A percentile compares a stretch with the other conserved stretches of the same genome.
Conservation (phyloP, 108 stramenopile species). For the Cyclotella sp. region DNA sequence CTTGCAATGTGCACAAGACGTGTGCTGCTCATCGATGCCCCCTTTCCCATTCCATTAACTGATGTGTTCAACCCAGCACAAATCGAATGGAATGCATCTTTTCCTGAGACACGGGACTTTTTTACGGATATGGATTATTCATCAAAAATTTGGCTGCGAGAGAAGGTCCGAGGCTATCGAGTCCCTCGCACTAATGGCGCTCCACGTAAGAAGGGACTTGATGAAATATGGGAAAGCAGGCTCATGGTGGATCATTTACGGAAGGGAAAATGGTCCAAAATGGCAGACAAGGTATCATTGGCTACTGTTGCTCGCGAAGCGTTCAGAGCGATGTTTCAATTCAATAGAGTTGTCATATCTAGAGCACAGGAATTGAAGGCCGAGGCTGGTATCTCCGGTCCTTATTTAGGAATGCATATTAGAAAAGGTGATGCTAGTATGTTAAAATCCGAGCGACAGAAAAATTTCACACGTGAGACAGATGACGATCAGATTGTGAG, state of each 20-base stretch:
- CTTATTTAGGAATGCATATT: conserved; percentile 11
- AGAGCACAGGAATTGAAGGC: conserved; percentile 9
- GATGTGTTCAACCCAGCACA: background rate
- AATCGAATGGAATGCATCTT: conserved; percentile 12
- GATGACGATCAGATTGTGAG: background rate
- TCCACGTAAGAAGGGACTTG: background rate
- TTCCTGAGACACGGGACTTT: background rate
- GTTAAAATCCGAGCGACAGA: background rate
- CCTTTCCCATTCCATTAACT: conserved; percentile 1
- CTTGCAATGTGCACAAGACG: conserved; percentile 11
- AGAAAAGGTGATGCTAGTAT: conserved; percentile 5
- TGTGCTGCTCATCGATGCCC: background rate
- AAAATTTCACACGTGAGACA: background rate
- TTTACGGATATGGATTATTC: background rate
- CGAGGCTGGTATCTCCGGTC: background rate
- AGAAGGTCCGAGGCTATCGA: background rate
- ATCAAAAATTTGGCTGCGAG: background rate
- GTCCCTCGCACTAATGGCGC: background rate
- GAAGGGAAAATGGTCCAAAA: background rate
- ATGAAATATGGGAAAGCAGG: conserved; percentile 1
- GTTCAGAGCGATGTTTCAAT: background rate
- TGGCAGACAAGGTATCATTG: background rate
- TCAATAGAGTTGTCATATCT: background rate
- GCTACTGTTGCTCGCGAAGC: background rate
- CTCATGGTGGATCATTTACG: background rate